phyloP scores from a whole-genome alignment of 1,284 basidiomycete genomes.

The Pseudozyma thailandica region DNA sequence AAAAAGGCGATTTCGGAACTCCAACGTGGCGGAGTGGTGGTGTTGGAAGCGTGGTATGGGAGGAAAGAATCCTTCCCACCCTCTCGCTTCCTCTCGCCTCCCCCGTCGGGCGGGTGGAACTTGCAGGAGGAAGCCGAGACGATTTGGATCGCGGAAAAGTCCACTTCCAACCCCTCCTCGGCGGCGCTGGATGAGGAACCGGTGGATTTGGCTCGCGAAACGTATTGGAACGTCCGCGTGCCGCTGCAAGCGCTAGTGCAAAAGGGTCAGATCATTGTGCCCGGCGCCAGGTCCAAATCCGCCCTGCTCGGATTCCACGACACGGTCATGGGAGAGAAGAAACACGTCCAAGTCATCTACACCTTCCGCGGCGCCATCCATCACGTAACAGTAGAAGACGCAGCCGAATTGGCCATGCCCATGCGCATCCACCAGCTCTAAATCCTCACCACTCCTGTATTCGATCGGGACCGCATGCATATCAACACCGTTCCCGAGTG shows the following conservation, averaged over 20 bases:
- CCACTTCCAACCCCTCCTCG: background rate
- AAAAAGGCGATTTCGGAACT: constrained; percentile 69
- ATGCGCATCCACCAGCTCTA: constrained; percentile 68
- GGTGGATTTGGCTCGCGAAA: constrained; percentile 31
- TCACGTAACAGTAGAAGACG: constrained; percentile 80
- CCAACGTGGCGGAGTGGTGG: constrained; percentile 73
- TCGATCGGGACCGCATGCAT: too few relatives aligned
- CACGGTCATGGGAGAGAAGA: constrained; percentile 76
- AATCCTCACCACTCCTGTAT: background rate
- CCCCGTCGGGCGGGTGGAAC: background rate
- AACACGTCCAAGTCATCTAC: constrained; percentile 79
- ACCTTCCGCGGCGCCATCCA: constrained; percentile 78
- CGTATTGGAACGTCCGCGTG: constrained; percentile 79
- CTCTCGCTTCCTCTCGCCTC: background rate
- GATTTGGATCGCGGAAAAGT: constrained; percentile 9
- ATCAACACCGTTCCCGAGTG: too few relatives aligned
- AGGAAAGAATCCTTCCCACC: constrained; percentile 35
- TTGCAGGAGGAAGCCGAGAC: background rate
- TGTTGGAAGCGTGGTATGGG: constrained; percentile 77
- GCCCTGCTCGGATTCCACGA: constrained; percentile 80
- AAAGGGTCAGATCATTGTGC: constrained; percentile 81
- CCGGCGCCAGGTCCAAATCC: constrained; percentile 76
- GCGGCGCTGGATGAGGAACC: background rate
- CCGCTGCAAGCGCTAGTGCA: constrained; percentile 84
- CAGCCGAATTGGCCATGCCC: constrained; percentile 78